Conservation (phyloP, 2,329 filamentous ascomycete species). For the Colletotrichum tamarilloi region DNA sequence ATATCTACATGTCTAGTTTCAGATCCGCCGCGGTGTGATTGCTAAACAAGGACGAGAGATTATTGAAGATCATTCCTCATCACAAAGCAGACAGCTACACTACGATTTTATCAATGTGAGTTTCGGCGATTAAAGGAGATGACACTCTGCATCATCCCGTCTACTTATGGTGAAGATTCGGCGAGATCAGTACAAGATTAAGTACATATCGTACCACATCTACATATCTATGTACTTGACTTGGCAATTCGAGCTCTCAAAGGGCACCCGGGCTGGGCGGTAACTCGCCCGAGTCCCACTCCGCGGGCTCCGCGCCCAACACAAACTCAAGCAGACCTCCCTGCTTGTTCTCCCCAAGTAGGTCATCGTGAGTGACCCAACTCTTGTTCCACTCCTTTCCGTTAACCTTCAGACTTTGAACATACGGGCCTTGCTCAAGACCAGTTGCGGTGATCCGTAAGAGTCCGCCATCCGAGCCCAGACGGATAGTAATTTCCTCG, state of each 20-base stretch:
- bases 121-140: no score
- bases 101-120: no score
- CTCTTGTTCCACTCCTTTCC: constrained; percentile 62
- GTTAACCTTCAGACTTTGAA: constrained; percentile 65
- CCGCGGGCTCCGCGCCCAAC: constrained; percentile 43
- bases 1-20: no score
- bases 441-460: constrained; percentile 59
- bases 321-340: constrained; percentile 61
- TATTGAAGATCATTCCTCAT: no score
- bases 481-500: constrained; percentile 56
- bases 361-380: constrained; percentile 65
- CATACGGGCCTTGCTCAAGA: constrained; percentile 58
- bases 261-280: constrained; percentile 58
- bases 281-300: constrained; percentile 59
- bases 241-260: background rate
- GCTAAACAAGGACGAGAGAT: no score
- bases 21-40: no score
- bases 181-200: no score
- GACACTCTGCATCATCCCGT: no score
- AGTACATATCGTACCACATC: no score
- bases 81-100: no score
- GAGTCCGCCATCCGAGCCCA: constrained; percentile 52
- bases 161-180: no score
- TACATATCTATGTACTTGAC: no score
- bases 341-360: constrained; percentile 47